Evolutionary conservation across 495 filamentous ascomycete genomes (phyloP).

Genomic region (Massariosphaeria phaeospora): DNA sequence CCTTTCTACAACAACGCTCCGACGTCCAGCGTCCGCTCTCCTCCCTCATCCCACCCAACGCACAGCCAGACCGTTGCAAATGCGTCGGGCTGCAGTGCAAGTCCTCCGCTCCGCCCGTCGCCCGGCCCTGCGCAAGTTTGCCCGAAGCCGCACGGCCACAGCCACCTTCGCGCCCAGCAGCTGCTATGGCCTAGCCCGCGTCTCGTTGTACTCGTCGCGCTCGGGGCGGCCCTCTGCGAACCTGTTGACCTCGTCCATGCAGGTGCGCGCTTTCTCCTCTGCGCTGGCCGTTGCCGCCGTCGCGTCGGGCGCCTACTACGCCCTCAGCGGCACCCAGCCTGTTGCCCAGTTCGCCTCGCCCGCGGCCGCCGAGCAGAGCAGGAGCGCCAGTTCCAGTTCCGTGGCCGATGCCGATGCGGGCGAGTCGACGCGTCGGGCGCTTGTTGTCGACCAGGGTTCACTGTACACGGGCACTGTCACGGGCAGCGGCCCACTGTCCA

Average conservation of each 20-base stretch:
- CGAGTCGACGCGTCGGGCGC: constrained; percentile 42
- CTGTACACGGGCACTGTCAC: constrained; percentile 75
- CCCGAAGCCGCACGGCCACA: constrained; percentile 46
- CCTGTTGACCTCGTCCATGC: constrained; percentile 56
- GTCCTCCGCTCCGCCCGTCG: constrained; percentile 59
- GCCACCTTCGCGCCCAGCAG: constrained; percentile 45
- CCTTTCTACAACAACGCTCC: too few relatives aligned
- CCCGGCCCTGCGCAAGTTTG: constrained; percentile 50
- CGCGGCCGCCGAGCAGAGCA: constrained; percentile 17
- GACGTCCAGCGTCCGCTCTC: too few relatives aligned
- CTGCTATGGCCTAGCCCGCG: constrained; percentile 47
- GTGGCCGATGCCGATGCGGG: neutral
- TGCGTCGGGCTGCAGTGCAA: constrained; percentile 63
- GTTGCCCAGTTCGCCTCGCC: constrained; percentile 5
- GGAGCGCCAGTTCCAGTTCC: constrained; percentile 19
- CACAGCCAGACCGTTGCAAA: constrained; percentile 33
- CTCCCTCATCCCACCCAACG: neutral
- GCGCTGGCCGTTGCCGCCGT: constrained; percentile 58
- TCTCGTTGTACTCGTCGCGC: constrained; percentile 43
- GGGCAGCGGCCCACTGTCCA: constrained; percentile 78
- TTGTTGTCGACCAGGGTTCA: constrained; percentile 77
- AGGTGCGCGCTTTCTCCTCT: constrained; percentile 58
- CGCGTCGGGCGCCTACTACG: constrained; percentile 51
- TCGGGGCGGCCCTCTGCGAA: constrained; percentile 37
- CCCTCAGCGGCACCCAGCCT: constrained; percentile 40